Conservation (phyloP, 2,329 filamentous ascomycete genomes). For the Hymenoscyphus infarciens region DNA sequence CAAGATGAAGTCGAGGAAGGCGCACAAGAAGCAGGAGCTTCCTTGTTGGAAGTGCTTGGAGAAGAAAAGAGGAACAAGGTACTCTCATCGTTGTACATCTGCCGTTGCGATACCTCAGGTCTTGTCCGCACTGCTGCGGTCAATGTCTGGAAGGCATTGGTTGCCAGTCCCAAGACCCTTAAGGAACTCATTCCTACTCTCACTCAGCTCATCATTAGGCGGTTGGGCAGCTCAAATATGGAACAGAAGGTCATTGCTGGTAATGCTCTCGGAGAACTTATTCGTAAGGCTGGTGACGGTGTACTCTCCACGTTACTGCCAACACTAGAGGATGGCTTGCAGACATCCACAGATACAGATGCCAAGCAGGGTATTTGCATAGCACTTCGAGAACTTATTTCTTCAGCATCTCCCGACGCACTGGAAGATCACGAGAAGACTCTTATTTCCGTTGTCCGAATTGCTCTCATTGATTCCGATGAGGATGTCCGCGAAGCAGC, state of each 20-base stretch:
- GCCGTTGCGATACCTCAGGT: slow-evolving; percentile 91
- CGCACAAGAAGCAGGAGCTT: slow-evolving; percentile 82
- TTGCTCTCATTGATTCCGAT: slow-evolving; percentile 85
- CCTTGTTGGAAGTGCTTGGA: slow-evolving; percentile 89
- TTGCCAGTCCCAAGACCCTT: slow-evolving; percentile 84
- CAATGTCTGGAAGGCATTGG: slow-evolving; percentile 93
- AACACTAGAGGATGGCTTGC: slow-evolving; percentile 86
- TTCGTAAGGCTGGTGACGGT: slow-evolving; percentile 92
- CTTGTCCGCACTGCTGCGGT: slow-evolving; percentile 87
- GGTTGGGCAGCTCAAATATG: slow-evolving; percentile 92
- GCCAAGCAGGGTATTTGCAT: slow-evolving; percentile 97
- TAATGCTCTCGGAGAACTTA: slow-evolving; percentile 93
- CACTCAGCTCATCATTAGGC: slow-evolving; percentile 89
- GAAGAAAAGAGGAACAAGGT: slow-evolving; percentile 97
- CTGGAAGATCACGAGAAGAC: slow-evolving; percentile 94
- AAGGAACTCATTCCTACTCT: slow-evolving; percentile 95
- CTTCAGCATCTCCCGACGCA: slow-evolving; percentile 81
- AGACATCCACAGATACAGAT: slow-evolving; percentile 84
- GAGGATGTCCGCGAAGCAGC: slow-evolving; percentile 90
- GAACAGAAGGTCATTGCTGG: slow-evolving; percentile 99
- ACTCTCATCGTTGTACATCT: slow-evolving; percentile 94
- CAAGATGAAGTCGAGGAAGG: slow-evolving; percentile 77
- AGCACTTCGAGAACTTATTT: slow-evolving; percentile 88
- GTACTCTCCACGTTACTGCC: slow-evolving; percentile 85
- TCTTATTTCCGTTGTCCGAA: slow-evolving; percentile 88